These are phyloP conservation scores for Boletus reticuloceps DNA, from an alignment of 768 basidiomycete species.

Conservation along the genomic window DNA sequence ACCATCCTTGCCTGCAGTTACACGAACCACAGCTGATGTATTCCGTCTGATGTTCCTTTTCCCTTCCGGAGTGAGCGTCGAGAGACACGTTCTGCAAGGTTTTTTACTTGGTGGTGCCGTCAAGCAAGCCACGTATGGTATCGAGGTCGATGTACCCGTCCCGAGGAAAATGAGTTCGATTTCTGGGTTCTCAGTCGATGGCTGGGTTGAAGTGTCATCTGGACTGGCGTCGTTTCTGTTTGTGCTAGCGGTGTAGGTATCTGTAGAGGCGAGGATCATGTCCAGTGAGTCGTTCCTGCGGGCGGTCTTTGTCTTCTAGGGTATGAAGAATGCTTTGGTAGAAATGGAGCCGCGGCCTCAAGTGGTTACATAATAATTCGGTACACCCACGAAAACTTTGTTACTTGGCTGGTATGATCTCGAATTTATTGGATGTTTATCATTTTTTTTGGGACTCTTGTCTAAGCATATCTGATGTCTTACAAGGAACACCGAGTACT, in stretches of 20 bases:
- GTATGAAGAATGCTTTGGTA: no score
- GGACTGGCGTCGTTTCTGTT: background rate
- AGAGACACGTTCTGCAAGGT: conserved; percentile 64
- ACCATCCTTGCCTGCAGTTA: conserved; percentile 36
- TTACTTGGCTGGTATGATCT: no score
- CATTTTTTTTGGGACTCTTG: no score
- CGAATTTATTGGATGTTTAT: no score
- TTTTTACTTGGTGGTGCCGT: conserved; percentile 56
- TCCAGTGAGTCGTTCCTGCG: background rate
- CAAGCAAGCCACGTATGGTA: conserved; percentile 72
- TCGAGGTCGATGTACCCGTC: conserved; percentile 74
- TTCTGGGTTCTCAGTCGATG: background rate
- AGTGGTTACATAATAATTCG: no score
- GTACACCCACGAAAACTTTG: no score
- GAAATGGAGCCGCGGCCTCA: no score
- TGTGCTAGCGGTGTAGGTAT: background rate
- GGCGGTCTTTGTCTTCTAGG: background rate
- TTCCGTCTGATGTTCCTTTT: conserved; percentile 85
- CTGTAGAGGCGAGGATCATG: conserved; percentile 1
- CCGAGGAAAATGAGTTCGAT: conserved; percentile 79
- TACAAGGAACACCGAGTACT: no score
- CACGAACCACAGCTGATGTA: conserved; percentile 67
- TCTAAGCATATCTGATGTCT: no score
- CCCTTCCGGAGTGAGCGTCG: conserved; percentile 64
- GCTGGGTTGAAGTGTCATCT: background rate